Evolutionary conservation across 495 filamentous ascomycete genomes (phyloP), one percentile per base, ranked within the genome.

Genomic region (Daldinia loculata): DNA sequence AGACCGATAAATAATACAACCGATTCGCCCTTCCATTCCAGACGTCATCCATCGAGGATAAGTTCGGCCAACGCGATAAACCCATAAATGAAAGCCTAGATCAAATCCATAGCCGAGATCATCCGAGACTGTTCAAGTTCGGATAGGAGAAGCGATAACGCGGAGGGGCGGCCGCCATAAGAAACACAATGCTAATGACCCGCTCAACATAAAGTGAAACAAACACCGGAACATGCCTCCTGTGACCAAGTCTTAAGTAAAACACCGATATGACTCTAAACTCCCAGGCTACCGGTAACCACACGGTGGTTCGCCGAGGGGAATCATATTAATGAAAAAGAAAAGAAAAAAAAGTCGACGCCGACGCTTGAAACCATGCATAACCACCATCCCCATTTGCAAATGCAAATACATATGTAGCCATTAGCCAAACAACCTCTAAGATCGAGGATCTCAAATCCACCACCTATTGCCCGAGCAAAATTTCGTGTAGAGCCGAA

Each of bases 331-430:
- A 66, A 71, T 64, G 58, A 61, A 69, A 67, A 74, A 66, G 65
- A 61, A 48, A 56, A 63, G 65, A 53, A 55, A 62, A 62, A 64
- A 74, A 66, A 69, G 50, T 72, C 67, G 70, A 75, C 70, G 68
- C 75, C 75, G 45, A 75, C 68, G 73, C 75, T 75, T 72, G 70
- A 72, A 75, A 64, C 70, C 53, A 74, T 74, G 75, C 70, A 77
- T 53, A 64, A 58, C 66, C 55, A 71, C 66, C 67, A 72, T 69
- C 70, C 69, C 74, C 70, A 56, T 67, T 66, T 67, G 70, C 70
- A 75, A 77, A 77, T 73, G 67, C 72, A 61, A 73, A 36, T 72
- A 73, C 61, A 75, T 61, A 75, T 77, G 73, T 73, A 75, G 67
- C 71, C 73, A 71, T 71, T 74, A 77, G 65, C 73, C 73, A 75